Evolutionary conservation across 2,329 filamentous ascomycete species (phyloP), one percentile per base, ranked within the genome.

Genomic region (Aspergillus tamarii): DNA sequence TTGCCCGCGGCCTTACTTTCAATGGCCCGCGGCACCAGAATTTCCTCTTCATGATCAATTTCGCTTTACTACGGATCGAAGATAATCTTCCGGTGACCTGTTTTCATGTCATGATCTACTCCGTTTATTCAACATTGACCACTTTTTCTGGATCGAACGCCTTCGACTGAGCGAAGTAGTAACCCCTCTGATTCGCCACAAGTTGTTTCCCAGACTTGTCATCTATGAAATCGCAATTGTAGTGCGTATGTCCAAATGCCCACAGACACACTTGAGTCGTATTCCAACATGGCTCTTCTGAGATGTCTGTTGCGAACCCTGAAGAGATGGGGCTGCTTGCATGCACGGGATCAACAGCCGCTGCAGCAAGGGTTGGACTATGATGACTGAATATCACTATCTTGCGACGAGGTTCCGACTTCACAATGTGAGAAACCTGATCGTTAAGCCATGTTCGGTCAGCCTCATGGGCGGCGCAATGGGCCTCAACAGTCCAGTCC

Each of bases 241-340:
- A 82, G 69, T 84, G 82, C 14, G 82, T 84, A 67, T 84, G 82
- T 2, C 82, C 81, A 72, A 83, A 84, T 2, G 78, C 82, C 82
- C 82, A 84, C 3, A 82, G 26, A 41, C 70, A 73, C 5, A 84
- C 81, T 4, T 63, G 71, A 0, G 62, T 63, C 60, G 70, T 77
- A 36, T 59, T 74, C 78, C 78, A 83, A 60, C 81, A 83, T 14
- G 61, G 32, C 57, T 83, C 73, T 1, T 43, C 61, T 0, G 67
- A 72, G 52, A 84, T 66, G 66, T 84, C 78, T 3, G 81, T 83
- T 23, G 77, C 72, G 66, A 84, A 84, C 3, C 73, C 80, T 1
- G 73, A 76, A 0, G 71, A 70, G 8, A 77, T 71, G 8, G 68
- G 63, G 55, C 77, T 79, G n/a, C 69, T 66, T 8, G 53, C 60